Evolutionary conservation across 164 flowering plant species (phyloP), one percentile per base, ranked within the genome.

Genomic region (Liriodendron chinense): DNA sequence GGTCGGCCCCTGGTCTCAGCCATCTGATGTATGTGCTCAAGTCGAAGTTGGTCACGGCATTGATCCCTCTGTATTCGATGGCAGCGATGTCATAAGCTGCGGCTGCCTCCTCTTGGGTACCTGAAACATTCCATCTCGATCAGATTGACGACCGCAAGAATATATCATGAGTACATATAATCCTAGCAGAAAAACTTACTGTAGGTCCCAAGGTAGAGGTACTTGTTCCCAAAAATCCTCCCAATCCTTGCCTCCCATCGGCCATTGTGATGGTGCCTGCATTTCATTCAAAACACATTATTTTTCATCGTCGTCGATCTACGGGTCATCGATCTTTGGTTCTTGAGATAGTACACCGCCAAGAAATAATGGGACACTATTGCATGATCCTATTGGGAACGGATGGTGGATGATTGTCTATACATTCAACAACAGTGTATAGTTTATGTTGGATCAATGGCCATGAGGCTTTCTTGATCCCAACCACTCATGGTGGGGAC

Each of bases 221-320:
- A 91, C 80, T 91, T 89, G 88, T 89, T 91, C 56, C 93, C 93
- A 53, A 87, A 90, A 18, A 87, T 91, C 78, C 96, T 85, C 22
- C 93, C 92, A 4, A 87, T 89, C 73, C 93, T 86, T 74, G 92
- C 93, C 80, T 91, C 96, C 91, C 93, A 91, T 85, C 92, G 85
- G n/a, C 92, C 91, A 80, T 86, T 89, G 74, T 89, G 88, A 79
- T 87, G 92, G 75, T 87, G 91, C 83, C 89, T 89, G 85, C 75
- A 79, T 26, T 67, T 66, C 53, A 67, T 9, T 1, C n/a, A 67
- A 67, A 7, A 13, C 21, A 62, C 9, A 10, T 56, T 56, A 13
- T 14, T 13, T 56, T 56, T 56, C 61, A 56, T 13, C 20, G 9
- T 14, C 20, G 14, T 56, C n/a, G 20, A 53, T 10, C 18, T 53